These are phyloP conservation scores for Diaporthe citriasiana DNA, from an alignment of 2,329 filamentous ascomycete species.

Conservation along the genomic window DNA sequence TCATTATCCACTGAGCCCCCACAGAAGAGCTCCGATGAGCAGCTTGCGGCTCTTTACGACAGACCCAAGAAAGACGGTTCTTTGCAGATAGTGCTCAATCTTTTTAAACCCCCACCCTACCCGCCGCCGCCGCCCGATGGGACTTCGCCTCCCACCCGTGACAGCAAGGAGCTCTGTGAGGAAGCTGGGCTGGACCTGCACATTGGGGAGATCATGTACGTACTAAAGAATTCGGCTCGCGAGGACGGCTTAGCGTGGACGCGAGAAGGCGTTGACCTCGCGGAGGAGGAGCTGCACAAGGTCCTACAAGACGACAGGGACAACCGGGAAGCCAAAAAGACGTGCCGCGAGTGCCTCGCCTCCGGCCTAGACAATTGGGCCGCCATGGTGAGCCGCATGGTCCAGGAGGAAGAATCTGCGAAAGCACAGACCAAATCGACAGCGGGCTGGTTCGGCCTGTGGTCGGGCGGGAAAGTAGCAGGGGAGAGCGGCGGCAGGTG, in stretches of 20 bases:
- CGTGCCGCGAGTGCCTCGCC: slow-evolving; percentile 82
- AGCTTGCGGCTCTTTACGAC: slow-evolving; percentile 6
- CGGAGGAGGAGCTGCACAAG: slow-evolving; percentile 75
- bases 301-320: slow-evolving; percentile 51
- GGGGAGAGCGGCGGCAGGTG: slow-evolving; percentile 60
- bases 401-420: slow-evolving; percentile 61
- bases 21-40: slow-evolving; percentile 16
- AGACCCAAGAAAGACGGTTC: slow-evolving; percentile 15
- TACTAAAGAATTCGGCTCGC: slow-evolving; percentile 66
- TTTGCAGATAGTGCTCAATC: slow-evolving; percentile 45
- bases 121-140: slow-evolving; percentile 80
- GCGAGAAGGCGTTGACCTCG: slow-evolving; percentile 84
- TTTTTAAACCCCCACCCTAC: slow-evolving; percentile 69
- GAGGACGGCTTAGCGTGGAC: slow-evolving; percentile 91
- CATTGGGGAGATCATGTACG: slow-evolving; percentile 93
- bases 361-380: slow-evolving; percentile 87
- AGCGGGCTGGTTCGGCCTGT: slow-evolving; percentile 58
- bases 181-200: slow-evolving; percentile 90
- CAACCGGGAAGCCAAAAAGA: slow-evolving; percentile 62
- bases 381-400: slow-evolving; percentile 80
- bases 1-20: slow-evolving; percentile 59
- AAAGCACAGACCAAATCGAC: slow-evolving; percentile 49
- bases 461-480: slow-evolving; percentile 52
- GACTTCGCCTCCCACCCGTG: slow-evolving; percentile 75
- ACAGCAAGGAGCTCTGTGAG: slow-evolving; percentile 78